Percentiles rank a stretch among this genome's conserved stretches.
phyloP scores from a whole-genome alignment of 441 rosid species.

The Adansonia grandidieri region DNA sequence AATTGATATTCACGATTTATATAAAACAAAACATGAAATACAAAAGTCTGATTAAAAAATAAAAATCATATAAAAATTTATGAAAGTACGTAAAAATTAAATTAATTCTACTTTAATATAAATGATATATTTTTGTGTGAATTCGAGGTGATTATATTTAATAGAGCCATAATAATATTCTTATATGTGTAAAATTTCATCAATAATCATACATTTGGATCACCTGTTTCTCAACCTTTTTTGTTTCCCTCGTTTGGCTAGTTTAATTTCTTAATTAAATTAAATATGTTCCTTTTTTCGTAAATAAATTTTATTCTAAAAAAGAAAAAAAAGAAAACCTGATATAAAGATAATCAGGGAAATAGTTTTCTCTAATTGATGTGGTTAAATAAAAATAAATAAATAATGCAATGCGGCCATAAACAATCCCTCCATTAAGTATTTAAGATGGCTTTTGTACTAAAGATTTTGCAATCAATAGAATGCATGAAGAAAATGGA shows the following conservation, averaged over 20 bases:
- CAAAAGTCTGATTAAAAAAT: too few relatives aligned
- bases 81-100: too few relatives aligned
- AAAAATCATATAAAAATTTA: too few relatives aligned
- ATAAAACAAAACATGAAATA: too few relatives aligned
- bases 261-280: too few relatives aligned
- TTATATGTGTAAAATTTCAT: neutral
- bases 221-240: neutral
- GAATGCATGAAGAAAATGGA: conserved; percentile 9
- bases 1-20: too few relatives aligned
- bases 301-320: too few relatives aligned
- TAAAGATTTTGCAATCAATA: conserved; percentile 21
- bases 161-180: neutral
- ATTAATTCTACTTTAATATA: too few relatives aligned
- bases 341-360: too few relatives aligned
- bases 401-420: neutral
- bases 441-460: neutral
- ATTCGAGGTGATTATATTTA: neutral
- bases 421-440: conserved; percentile 15
- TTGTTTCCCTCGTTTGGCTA: too few relatives aligned
- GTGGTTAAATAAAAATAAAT: neutral
- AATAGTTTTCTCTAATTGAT: neutral
- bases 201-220: neutral
- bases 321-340: too few relatives aligned
- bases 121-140: neutral
- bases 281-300: too few relatives aligned